A percentile compares a stretch with the other conserved stretches of the same genome.
phyloP scores from a whole-genome alignment of 2,329 filamentous ascomycete genomes.

The Curvularia lunata region DNA sequence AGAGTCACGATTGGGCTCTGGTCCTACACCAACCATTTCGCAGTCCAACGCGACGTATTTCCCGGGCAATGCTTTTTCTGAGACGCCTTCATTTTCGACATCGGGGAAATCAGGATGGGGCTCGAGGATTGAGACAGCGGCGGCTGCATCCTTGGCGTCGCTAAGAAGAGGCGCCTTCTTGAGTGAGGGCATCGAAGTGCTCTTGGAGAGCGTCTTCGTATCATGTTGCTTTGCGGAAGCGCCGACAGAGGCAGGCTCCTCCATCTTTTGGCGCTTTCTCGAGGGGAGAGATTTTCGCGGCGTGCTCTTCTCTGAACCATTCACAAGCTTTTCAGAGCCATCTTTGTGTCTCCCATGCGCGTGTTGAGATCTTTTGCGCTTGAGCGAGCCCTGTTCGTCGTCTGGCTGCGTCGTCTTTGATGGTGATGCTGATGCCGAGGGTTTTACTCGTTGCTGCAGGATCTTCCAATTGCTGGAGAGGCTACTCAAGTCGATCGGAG shows the following conservation, averaged over 20 bases:
- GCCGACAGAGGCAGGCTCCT: constrained; percentile 43
- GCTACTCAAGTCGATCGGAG: constrained; percentile 49
- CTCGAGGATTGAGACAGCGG: constrained; percentile 58
- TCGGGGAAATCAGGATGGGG: constrained; percentile 50
- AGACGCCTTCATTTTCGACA: constrained; percentile 53
- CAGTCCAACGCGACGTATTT: constrained; percentile 95
- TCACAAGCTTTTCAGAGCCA: constrained; percentile 37
- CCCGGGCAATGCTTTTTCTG: constrained; percentile 69
- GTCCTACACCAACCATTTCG: constrained; percentile 93
- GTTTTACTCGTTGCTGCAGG: constrained; percentile 65
- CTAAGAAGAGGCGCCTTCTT: constrained; percentile 56
- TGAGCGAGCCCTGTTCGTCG: constrained; percentile 34
- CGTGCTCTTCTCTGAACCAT: constrained; percentile 37
- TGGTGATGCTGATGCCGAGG: constrained; percentile 44
- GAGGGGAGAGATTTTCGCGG: constrained; percentile 26
- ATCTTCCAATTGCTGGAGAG: constrained; percentile 75
- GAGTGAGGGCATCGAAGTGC: constrained; percentile 44
- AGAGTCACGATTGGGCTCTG: constrained; percentile 68
- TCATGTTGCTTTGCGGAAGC: constrained; percentile 43
- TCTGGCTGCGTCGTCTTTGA: constrained; percentile 34
- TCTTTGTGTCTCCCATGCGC: constrained; percentile 27
- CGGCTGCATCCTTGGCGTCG: constrained; percentile 62
- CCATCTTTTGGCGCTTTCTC: constrained; percentile 49
- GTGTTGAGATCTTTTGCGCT: constrained; percentile 43
- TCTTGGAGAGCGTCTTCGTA: constrained; percentile 53